phyloP scores from a whole-genome alignment of 73 alveolate genomes.

The Stentor coeruleus region DNA sequence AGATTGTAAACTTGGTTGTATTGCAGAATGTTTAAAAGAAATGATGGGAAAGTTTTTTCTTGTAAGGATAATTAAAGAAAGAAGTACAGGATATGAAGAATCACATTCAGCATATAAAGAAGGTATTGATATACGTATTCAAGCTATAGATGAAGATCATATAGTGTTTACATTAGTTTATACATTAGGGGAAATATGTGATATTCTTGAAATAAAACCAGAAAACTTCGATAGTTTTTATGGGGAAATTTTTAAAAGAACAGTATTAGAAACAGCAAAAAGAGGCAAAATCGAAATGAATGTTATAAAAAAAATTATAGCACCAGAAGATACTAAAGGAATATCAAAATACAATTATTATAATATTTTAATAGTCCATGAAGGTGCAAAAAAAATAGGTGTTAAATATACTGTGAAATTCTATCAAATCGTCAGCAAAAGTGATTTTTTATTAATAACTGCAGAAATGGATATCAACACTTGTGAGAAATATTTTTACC shows the following conservation, averaged over 20 bases:
- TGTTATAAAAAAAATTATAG: no score
- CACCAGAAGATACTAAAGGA: neutral
- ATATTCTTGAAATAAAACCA: no score
- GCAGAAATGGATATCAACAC: neutral
- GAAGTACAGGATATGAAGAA: neutral
- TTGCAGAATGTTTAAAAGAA: neutral
- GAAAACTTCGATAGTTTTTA: neutral
- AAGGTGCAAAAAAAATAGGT: neutral
- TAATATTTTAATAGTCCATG: neutral
- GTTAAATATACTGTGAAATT: no score
- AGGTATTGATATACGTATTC: neutral
- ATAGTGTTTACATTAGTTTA: neutral
- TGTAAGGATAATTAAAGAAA: neutral
- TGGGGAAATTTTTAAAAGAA: neutral
- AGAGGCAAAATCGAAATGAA: no score
- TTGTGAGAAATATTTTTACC: neutral
- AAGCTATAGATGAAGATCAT: no score
- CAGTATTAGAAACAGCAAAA: neutral
- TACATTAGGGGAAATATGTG: neutral
- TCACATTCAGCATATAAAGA: neutral
- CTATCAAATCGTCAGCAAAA: neutral
- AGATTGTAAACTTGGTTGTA: neutral
- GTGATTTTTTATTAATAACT: neutral
- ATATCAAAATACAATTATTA: neutral
- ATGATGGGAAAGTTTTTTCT: no score